phyloP scores from a whole-genome alignment of 805 yeast species.

The Kazachstania taianensis region DNA sequence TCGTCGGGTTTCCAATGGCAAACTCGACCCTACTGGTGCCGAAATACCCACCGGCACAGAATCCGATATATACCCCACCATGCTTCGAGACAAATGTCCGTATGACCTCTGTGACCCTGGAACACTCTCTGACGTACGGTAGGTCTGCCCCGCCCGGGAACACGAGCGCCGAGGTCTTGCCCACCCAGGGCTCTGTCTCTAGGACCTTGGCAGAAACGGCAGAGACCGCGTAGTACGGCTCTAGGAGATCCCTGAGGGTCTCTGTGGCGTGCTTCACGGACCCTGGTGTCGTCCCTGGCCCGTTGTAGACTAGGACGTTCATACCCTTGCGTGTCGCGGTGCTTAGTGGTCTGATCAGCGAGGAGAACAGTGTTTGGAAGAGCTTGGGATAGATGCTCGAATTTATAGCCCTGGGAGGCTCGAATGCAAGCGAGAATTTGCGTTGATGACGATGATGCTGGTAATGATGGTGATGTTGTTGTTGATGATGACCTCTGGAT shows the following conservation, averaged over 20 bases:
- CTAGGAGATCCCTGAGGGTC: slow-evolving; percentile 59
- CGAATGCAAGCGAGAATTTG: too few species aligned
- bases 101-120: slow-evolving; percentile 54
- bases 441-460: too few species aligned
- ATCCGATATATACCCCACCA: slow-evolving; percentile 80
- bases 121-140: slow-evolving; percentile 66
- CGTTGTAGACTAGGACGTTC: slow-evolving; percentile 65
- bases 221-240: slow-evolving; percentile 83
- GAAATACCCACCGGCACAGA: slow-evolving; percentile 94
- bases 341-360: too few species aligned
- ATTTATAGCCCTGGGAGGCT: too few species aligned
- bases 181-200: slow-evolving; percentile 77
- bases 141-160: slow-evolving; percentile 97
- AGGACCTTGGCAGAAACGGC: slow-evolving; percentile 55
- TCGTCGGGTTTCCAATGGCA: slow-evolving; percentile 54
- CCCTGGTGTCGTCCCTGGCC: slow-evolving; percentile 80
- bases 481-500: too few species aligned
- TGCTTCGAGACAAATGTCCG: slow-evolving; percentile 54
- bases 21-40: slow-evolving; percentile 71
- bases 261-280: slow-evolving; percentile 78
- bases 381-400: too few species aligned
- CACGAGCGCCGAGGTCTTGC: slow-evolving; percentile 68
- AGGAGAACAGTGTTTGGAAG: too few species aligned
- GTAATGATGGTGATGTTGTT: too few species aligned
- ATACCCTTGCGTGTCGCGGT: slow-evolving; percentile 25